Evolutionary conservation across 768 basidiomycete species (phyloP), one percentile per base, ranked within the genome.

Genomic region (Boletus tylopilopsis): DNA sequence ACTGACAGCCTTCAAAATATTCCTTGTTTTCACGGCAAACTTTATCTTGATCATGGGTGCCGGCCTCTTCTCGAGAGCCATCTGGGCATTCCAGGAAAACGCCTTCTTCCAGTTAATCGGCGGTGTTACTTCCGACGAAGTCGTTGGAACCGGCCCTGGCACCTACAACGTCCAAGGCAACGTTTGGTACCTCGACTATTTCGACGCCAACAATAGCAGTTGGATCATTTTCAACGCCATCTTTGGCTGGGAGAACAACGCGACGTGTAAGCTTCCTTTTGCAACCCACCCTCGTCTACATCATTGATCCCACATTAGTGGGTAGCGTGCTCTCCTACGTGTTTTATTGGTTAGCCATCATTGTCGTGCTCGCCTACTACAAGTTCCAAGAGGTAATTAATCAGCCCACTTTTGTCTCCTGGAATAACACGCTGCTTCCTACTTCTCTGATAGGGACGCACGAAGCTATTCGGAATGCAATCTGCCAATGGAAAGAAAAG

Each of bases 1-100:
- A 24, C 12, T 12, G 13, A 23, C 54, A 81, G 88, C 92, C 2
- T 73, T 97, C 30, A 84, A 80, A 29, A 71, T 93, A 57, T 98
- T 99, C 85, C 78, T 99, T 46, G 71, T 97, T 59, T 74, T 82
- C 45, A 98, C 95, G 76, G 96, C 95, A 44, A 90, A 90, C 73
- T 71, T 98, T 57, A 73, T 98, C 41, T 78, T 97, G 57, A 82
- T 98, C 61, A 91, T 99, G 67, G 95, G 95, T 23, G 86, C 95
- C 0, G 95, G 95, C 16, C 79, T 99, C 23, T 93, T 95, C 73
- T 87, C 85, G 58, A 88, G 81, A 68, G 76, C 85, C 3, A 74
- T 91, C 21, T 82, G 84, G 58, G 71, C 78, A 27, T 92, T 92
- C 73, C 71, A 97, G 64, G 68, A 71, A 58, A 73, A 94, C 60